Conservation (phyloP, 179 eudicot species). For the Monotropa hypopitys region DNA sequence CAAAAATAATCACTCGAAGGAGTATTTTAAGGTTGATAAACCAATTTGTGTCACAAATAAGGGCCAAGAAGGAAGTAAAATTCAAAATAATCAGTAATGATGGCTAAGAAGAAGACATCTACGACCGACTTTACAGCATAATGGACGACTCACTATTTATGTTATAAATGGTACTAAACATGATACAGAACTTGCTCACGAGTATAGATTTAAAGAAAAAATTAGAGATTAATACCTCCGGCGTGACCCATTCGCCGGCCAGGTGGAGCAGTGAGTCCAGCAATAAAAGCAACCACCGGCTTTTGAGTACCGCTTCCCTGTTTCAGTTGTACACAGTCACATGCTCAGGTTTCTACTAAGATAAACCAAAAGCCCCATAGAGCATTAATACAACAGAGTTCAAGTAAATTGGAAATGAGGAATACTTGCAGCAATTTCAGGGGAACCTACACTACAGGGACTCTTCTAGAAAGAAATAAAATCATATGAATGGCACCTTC, state of each 20-base stretch:
- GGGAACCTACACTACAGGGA: background rate
- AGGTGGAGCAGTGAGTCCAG: slow-evolving; percentile 98
- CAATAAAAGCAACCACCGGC: slow-evolving; percentile 89
- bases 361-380: slow-evolving; percentile 1
- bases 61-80: background rate
- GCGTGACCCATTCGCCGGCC: slow-evolving; percentile 99
- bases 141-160: background rate
- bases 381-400: background rate
- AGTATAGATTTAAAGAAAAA: background rate
- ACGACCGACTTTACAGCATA: background rate
- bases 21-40: background rate
- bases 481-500: background rate
- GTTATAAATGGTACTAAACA: background rate
- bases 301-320: slow-evolving; percentile 93
- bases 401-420: background rate
- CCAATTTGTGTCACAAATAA: background rate
- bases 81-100: background rate
- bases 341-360: background rate
- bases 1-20: background rate
- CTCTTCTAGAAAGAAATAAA: background rate
- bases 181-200: background rate
- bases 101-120: background rate
- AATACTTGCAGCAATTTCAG: background rate
- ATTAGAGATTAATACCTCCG: slow-evolving; percentile 52
- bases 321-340: slow-evolving; percentile 10